Evolutionary conservation across 148 eudicot genomes (phyloP), one percentile per base, ranked within the genome.

Genomic region (Arctostaphylos glauca): DNA sequence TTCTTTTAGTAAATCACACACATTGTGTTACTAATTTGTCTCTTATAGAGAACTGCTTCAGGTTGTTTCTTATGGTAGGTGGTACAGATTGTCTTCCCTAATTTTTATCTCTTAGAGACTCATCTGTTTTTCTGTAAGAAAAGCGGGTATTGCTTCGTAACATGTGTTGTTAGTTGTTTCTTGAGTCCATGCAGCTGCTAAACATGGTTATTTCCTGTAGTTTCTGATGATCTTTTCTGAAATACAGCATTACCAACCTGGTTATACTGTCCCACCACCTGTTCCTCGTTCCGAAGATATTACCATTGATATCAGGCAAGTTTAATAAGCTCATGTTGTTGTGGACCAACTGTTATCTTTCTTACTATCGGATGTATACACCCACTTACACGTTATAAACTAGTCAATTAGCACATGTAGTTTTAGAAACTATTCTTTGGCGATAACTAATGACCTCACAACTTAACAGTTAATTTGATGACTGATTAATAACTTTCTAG

Each of bases 241-340:
- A 77, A 53, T 85, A 80, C 90, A 94, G 98, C 88, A 91, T 50
- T 94, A 93, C 82, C 92, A 89, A 84, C 86, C 98, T 82, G 95
- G 93, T 85, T 94, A 94, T 85, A 91, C 95, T 83, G 94, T 92
- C 76, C 98, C 95, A 44, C 92, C 93, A 76, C 93, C 83, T 74
- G 82, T 84, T 55, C 83, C 88, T 48, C 86, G 21, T 52, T 68
- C 88, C 54, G 95, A 90, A 78, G 98, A 94, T 77, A 83, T 91
- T 41, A 67, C 91, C 50, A 94, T 94, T 56, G 98, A 94, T 84
- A 92, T 93, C 87, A 93, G 92, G 98, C 86, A 82, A 82, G 86
- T 86, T 83, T 74, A 58, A 81, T 74, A 58, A 78, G 9, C 14
- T 66, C 50, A 38, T 74, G 21, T 64, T 38, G 3, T 70, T 56